These are phyloP conservation scores for Pseudogymnoascus sp. DNA, from an alignment of 2,329 filamentous ascomycete species.

Conservation along the genomic window DNA sequence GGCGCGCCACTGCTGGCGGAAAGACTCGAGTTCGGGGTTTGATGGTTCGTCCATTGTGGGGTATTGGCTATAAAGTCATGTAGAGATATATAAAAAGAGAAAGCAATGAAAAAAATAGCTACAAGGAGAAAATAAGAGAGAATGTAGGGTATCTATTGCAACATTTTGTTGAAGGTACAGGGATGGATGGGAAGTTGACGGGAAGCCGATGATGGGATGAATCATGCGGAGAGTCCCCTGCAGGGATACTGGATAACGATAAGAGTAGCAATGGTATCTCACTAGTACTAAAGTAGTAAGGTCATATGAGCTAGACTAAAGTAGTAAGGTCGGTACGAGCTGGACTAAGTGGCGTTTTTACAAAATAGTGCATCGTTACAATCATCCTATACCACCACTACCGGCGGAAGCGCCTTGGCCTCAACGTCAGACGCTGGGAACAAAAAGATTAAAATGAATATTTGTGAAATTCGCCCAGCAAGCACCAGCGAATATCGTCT, in stretches of 20 bases:
- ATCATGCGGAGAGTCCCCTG: conserved; percentile 2
- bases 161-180: not conserved
- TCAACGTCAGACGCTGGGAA: not conserved
- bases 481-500: too few species aligned
- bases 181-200: not conserved
- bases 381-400: too few species aligned
- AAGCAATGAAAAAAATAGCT: not conserved
- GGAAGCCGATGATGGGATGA: not conserved
- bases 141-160: not conserved
- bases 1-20: conserved; percentile 77
- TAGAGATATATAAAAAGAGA: not conserved
- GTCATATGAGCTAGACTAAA: not conserved
- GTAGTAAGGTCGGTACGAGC: not conserved
- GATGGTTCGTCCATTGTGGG: conserved; percentile 31
- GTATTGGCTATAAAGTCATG: not conserved
- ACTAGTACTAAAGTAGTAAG: not conserved
- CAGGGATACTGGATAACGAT: not conserved
- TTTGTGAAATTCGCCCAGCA: too few species aligned
- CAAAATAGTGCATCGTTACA: too few species aligned
- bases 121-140: not conserved
- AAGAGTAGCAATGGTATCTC: not conserved
- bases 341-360: too few species aligned
- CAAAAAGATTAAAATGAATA: too few species aligned
- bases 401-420: not conserved
- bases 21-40: conserved; percentile 71